phyloP scores from a whole-genome alignment of 2,329 filamentous ascomycete genomes.

The Stagonosporopsis tanaceti region DNA sequence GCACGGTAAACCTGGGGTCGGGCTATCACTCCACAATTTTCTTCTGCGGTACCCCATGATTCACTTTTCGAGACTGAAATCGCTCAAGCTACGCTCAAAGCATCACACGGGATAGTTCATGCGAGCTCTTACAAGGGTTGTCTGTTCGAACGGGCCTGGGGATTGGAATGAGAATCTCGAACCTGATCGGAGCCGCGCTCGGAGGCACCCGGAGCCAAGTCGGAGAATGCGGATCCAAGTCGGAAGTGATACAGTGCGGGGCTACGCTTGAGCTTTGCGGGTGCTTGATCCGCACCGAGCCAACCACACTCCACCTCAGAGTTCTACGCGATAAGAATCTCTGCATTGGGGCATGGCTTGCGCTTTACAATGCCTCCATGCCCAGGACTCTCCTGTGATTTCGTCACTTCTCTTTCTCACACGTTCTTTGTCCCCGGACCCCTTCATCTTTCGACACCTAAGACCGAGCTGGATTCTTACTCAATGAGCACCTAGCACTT shows the following conservation, averaged over 20 bases:
- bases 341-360: background rate
- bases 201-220: slow-evolving; percentile 7
- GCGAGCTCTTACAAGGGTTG: background rate
- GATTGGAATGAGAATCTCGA: background rate
- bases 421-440: background rate
- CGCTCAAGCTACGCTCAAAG: slow-evolving; percentile 14
- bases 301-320: background rate
- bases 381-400: background rate
- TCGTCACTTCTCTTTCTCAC: background rate
- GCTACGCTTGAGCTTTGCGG: background rate
- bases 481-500: background rate
- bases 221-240: slow-evolving; percentile 4
- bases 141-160: no score
- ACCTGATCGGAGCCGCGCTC: background rate
- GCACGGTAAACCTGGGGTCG: slow-evolving; percentile 18
- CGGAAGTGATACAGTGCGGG: slow-evolving; percentile 2
- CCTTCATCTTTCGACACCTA: background rate
- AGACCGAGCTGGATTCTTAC: no score
- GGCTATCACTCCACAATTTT: slow-evolving; percentile 20
- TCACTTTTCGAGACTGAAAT: slow-evolving; percentile 2
- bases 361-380: background rate
- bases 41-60: slow-evolving; percentile 24
- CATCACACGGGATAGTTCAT: background rate
- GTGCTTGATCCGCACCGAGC: background rate
- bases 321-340: background rate